Evolutionary conservation across 306 rosid genomes (phyloP).

Genomic region (Clitoria ternatea): DNA sequence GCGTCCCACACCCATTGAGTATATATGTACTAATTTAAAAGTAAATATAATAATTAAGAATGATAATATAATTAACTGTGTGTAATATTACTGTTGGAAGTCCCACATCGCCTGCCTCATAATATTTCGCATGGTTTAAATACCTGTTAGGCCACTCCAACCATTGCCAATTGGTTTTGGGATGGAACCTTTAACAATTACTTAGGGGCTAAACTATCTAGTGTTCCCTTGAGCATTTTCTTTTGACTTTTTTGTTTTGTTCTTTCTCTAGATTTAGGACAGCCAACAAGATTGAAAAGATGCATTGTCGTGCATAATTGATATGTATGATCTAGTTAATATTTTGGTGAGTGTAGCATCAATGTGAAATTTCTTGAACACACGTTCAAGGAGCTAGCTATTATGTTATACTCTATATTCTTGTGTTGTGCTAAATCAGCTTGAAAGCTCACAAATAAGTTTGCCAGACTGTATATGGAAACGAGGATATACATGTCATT

Average conservation of each 20-base stretch:
- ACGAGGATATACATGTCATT: not conserved
- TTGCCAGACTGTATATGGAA: not conserved
- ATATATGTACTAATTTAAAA: not conserved
- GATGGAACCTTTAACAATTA: too few relatives aligned
- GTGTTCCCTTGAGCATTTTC: not conserved
- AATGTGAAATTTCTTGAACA: slow-evolving; percentile 3
- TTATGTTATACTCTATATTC: not conserved
- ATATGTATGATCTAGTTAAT: slow-evolving; percentile 12
- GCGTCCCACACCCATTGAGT: not conserved
- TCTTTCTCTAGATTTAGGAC: not conserved
- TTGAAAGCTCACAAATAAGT: not conserved
- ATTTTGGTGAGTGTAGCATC: slow-evolving; percentile 3
- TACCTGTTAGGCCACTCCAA: too few relatives aligned
- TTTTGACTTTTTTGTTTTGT: not conserved
- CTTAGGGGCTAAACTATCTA: not conserved
- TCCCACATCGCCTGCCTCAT: too few relatives aligned
- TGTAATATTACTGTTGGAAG: too few relatives aligned
- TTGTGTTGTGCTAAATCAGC: not conserved
- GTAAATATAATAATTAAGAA: not conserved
- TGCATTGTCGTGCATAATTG: slow-evolving; percentile 6
- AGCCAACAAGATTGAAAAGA: slow-evolving; percentile 4
- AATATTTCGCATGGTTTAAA: too few relatives aligned
- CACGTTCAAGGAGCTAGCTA: not conserved
- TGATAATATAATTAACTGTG: not conserved
- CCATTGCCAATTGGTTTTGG: too few relatives aligned